These are phyloP conservation scores for Rosa hybrid DNA, from an alignment of 331 rosid genomes.

Conservation along the genomic window DNA sequence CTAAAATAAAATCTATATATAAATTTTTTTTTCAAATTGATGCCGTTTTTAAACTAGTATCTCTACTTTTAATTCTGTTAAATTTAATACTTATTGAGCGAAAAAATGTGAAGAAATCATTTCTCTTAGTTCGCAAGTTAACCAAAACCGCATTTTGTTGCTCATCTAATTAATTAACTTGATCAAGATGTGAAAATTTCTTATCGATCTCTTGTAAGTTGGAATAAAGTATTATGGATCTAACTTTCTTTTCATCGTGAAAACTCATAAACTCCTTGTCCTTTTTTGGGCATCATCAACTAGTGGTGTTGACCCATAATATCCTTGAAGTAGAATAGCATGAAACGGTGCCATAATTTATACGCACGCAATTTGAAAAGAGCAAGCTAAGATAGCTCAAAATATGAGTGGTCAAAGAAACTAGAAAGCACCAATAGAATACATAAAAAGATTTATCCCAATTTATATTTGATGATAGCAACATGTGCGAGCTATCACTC, in stretches of 20 bases:
- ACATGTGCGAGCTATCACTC: neutral
- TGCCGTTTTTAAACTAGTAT: no score
- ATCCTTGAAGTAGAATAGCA: neutral
- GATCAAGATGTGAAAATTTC: neutral
- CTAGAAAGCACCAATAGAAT: neutral
- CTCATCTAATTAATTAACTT: neutral
- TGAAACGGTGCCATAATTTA: conserved; percentile 6
- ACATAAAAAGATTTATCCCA: neutral
- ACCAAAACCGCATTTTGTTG: no score
- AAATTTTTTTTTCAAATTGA: no score
- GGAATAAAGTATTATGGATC: neutral
- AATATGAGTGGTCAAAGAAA: neutral
- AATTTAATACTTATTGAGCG: no score
- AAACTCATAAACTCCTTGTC: neutral
- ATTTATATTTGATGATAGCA: neutral
- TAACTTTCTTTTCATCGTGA: neutral
- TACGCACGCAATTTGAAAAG: neutral
- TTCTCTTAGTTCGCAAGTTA: neutral
- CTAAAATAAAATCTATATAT: no score
- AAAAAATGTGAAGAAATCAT: no score
- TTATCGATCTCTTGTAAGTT: neutral
- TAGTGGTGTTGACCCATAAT: conserved; percentile 1
- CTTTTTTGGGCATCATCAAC: conserved; percentile 9
- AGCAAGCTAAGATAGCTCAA: neutral
- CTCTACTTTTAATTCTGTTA: no score